Percentiles rank a stretch among this genome's conserved stretches.
phyloP scores from a whole-genome alignment of 78 protist genomes.

The Trichosphaerium sp. region DNA sequence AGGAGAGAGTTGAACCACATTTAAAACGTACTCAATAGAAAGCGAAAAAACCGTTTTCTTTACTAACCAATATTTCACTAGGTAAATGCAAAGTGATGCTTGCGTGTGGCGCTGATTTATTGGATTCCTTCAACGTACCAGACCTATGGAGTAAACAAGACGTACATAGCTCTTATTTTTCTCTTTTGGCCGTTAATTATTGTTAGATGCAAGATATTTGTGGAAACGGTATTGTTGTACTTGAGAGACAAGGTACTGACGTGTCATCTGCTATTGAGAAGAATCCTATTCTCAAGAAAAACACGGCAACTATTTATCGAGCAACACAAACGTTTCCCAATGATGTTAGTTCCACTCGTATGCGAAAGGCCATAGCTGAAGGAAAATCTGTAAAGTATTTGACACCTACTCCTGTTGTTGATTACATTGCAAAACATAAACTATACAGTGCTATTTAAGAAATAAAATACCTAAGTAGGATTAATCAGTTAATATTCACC shows the following conservation, averaged over 20 bases:
- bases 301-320: neutral
- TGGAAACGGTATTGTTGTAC: constrained; percentile 12
- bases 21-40: neutral
- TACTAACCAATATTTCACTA: too few species aligned
- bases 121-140: constrained; percentile 33
- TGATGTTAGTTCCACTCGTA: constrained; percentile 26
- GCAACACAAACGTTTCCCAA: neutral
- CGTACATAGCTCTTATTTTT: constrained; percentile 11
- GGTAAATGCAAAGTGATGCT: constrained; percentile 2
- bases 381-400: constrained; percentile 17
- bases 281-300: constrained; percentile 7
- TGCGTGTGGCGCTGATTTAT: constrained; percentile 25
- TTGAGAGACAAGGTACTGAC: constrained; percentile 22
- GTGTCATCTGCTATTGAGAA: constrained; percentile 1
- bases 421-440: constrained; percentile 9
- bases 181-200: neutral
- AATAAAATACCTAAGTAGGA: too few species aligned
- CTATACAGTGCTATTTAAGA: too few species aligned
- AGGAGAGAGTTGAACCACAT: neutral
- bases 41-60: neutral
- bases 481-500: too few species aligned
- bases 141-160: constrained; percentile 23
- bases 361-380: constrained; percentile 7
- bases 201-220: neutral
- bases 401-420: neutral